Conservation (phyloP, 495 filamentous ascomycete species). For the Rhizodiscina lignyota region DNA sequence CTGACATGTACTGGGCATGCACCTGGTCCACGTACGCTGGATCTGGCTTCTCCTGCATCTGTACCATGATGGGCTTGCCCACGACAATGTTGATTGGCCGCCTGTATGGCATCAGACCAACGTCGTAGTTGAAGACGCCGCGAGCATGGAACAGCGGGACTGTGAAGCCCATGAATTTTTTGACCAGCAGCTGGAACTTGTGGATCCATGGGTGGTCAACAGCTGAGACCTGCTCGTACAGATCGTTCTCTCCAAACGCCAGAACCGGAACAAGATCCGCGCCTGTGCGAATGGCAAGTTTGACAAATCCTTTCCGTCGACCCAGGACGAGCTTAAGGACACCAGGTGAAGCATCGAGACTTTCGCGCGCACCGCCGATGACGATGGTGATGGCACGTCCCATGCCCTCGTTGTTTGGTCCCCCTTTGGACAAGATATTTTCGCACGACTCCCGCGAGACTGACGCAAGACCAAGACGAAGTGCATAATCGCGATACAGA, state of each 20-base stretch:
- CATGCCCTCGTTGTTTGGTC: conserved; percentile 69
- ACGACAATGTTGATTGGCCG: conserved; percentile 76
- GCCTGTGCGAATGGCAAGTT: conserved; percentile 74
- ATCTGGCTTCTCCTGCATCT: conserved; percentile 41
- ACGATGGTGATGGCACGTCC: conserved; percentile 94
- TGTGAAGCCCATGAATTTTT: conserved; percentile 80
- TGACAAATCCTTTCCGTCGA: conserved; percentile 81
- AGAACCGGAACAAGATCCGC: conserved; percentile 86
- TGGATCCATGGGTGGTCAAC: conserved; percentile 56
- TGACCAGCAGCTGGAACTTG: conserved; percentile 60
- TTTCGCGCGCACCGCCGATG: conserved; percentile 81
- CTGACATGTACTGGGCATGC: conserved; percentile 60
- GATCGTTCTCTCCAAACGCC: conserved; percentile 85
- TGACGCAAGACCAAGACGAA: conserved; percentile 70
- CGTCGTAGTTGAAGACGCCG: conserved; percentile 95
- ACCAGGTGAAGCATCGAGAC: conserved; percentile 67
- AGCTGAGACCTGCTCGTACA: conserved; percentile 75
- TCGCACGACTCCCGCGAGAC: conserved; percentile 85
- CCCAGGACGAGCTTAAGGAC: conserved; percentile 59
- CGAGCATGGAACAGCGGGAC: conserved; percentile 78
- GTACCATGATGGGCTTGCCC: conserved; percentile 59
- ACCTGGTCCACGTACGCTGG: conserved; percentile 62
- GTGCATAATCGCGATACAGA: conserved; percentile 80
- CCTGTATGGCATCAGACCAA: conserved; percentile 88
- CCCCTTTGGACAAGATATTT: conserved; percentile 66